These are phyloP conservation scores for Aureobasidium sp. DNA, from an alignment of 2,329 filamentous ascomycete genomes.

Conservation along the genomic window DNA sequence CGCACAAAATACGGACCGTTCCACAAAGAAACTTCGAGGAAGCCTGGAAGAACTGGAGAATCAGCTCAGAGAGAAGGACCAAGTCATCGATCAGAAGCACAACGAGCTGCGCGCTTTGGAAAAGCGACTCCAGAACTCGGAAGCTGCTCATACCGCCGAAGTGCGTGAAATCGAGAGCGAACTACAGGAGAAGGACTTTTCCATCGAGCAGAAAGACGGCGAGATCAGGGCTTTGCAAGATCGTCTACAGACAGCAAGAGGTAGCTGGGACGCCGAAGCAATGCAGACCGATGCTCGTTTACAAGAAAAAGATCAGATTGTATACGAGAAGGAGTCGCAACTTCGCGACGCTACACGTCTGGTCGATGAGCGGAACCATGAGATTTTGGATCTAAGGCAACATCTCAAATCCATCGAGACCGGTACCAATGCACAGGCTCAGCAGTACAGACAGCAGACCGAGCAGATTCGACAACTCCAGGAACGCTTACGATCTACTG, in stretches of 20 bases:
- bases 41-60: slow-evolving; percentile 26
- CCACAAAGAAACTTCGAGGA: slow-evolving; percentile 29
- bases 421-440: slow-evolving; percentile 37
- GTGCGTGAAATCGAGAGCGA: slow-evolving; percentile 30
- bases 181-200: slow-evolving; percentile 52
- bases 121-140: slow-evolving; percentile 23
- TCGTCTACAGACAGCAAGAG: slow-evolving; percentile 27
- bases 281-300: slow-evolving; percentile 28
- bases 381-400: slow-evolving; percentile 39
- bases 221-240: slow-evolving; percentile 29
- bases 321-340: slow-evolving; percentile 67
- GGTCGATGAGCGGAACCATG: slow-evolving; percentile 66
- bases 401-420: slow-evolving; percentile 21
- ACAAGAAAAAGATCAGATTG: slow-evolving; percentile 30
- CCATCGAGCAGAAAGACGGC: slow-evolving; percentile 28
- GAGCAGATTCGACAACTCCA: slow-evolving; percentile 40
- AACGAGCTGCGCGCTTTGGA: slow-evolving; percentile 25
- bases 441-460: slow-evolving; percentile 43
- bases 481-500: slow-evolving; percentile 38
- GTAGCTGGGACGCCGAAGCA: slow-evolving; percentile 30
- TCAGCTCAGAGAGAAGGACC: slow-evolving; percentile 26
- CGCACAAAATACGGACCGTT: slow-evolving; percentile 26
- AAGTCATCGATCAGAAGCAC: slow-evolving; percentile 26
- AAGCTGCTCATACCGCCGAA: slow-evolving; percentile 18
- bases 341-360: slow-evolving; percentile 66